These are phyloP conservation scores for Haplographium delicatum DNA, from an alignment of 495 filamentous ascomycete genomes.

Conservation along the genomic window DNA sequence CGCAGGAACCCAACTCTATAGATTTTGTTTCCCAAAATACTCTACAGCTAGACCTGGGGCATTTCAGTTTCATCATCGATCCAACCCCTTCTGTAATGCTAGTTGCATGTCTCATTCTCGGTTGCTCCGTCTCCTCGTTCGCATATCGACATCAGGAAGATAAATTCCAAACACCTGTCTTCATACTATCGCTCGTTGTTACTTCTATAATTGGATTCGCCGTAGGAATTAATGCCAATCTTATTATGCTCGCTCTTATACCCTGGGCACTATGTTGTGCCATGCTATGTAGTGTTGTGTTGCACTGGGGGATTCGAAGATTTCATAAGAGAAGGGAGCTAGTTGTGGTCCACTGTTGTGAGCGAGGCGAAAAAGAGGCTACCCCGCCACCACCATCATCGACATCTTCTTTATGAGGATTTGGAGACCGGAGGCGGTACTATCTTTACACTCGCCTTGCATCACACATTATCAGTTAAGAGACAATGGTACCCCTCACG, in stretches of 20 bases:
- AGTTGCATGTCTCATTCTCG: slow-evolving; percentile 37
- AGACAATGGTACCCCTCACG: too few relatives aligned
- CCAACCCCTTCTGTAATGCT: slow-evolving; percentile 37
- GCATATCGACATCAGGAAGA: slow-evolving; percentile 38
- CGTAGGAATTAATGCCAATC: slow-evolving; percentile 29
- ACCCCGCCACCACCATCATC: not conserved
- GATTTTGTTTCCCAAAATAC: slow-evolving; percentile 2
- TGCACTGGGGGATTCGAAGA: slow-evolving; percentile 12
- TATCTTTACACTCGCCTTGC: too few relatives aligned
- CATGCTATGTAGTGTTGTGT: slow-evolving; percentile 32
- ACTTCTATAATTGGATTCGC: slow-evolving; percentile 30
- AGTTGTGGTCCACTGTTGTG: not conserved
- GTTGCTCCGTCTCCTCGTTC: slow-evolving; percentile 42
- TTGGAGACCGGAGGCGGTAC: not conserved
- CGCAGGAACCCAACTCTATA: not conserved
- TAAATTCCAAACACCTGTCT: slow-evolving; percentile 34
- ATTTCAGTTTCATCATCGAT: slow-evolving; percentile 25
- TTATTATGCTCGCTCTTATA: slow-evolving; percentile 38
- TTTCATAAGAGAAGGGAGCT: not conserved
- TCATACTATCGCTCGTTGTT: slow-evolving; percentile 28
- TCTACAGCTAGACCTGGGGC: slow-evolving; percentile 14
- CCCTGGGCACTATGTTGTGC: slow-evolving; percentile 38
- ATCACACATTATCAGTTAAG: too few relatives aligned
- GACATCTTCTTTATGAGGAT: not conserved
- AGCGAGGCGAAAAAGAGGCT: slow-evolving; percentile 9